Evolutionary conservation across 208 protist species (phyloP).

Genomic region (Sergeia podlipaevii): DNA sequence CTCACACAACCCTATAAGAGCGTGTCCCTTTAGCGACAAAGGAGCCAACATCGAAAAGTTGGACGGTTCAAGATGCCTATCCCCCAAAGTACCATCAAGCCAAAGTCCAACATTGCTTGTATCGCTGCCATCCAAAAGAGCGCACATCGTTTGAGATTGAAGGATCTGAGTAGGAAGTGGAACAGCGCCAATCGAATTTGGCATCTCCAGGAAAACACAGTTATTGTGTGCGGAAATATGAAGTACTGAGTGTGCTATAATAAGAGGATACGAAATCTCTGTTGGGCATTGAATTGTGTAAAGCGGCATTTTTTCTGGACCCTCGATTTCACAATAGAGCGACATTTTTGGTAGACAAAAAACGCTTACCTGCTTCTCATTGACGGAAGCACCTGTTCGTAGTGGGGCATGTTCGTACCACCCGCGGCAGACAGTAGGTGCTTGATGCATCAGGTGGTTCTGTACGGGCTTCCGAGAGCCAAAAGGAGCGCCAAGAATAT

Average conservation of each 20-base stretch:
- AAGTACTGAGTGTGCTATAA: conserved; percentile 58
- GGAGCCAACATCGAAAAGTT: conserved; percentile 46
- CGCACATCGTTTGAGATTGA: conserved; percentile 49
- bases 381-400: conserved; percentile 19
- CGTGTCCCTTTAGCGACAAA: conserved; percentile 32
- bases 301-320: conserved; percentile 20
- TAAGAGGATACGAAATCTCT: conserved; percentile 72
- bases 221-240: conserved; percentile 81
- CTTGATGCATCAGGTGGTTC: conserved; percentile 12
- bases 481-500: conserved; percentile 35
- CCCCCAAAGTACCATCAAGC: conserved; percentile 63
- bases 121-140: conserved; percentile 28
- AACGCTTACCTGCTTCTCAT: conserved; percentile 40
- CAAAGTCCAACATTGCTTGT: conserved; percentile 44
- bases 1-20: conserved; percentile 45
- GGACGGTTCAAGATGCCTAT: conserved; percentile 27
- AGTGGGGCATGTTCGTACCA: conserved; percentile 73
- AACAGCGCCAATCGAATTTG: conserved; percentile 20
- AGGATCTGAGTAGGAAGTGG: conserved; percentile 56
- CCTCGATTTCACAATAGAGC: conserved; percentile 50
- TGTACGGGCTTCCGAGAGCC: conserved; percentile 24
- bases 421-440: conserved; percentile 60
- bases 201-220: conserved; percentile 63
- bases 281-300: conserved; percentile 63
- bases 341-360: conserved; percentile 51